A percentile compares a stretch with the other conserved stretches of the same genome.
These are phyloP conservation scores for Exophiala sideris DNA, from an alignment of 2,329 filamentous ascomycete genomes.

Conservation along the genomic window DNA sequence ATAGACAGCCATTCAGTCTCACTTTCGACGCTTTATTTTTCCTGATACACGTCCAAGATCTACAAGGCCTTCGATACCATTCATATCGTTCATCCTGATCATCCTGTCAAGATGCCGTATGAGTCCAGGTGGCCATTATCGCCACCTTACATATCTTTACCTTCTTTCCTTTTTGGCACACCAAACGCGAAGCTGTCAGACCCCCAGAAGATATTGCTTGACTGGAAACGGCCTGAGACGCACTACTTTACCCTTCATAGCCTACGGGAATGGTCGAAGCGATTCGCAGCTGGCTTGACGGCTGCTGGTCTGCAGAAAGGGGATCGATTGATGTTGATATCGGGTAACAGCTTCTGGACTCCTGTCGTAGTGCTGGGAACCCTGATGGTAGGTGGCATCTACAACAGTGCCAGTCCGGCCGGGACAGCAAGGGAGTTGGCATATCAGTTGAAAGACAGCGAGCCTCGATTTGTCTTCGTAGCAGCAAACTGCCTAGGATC, in stretches of 20 bases:
- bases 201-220: slow-evolving; percentile 37
- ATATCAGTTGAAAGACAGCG: slow-evolving; percentile 47
- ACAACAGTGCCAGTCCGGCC: slow-evolving; percentile 49
- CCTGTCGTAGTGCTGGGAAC: slow-evolving; percentile 49
- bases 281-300: slow-evolving; percentile 61
- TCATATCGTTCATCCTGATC: background rate
- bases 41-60: background rate
- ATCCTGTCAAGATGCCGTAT: slow-evolving; percentile 1
- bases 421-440: slow-evolving; percentile 47
- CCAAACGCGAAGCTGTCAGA: background rate
- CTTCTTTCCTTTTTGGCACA: slow-evolving; percentile 7
- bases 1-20: no score
- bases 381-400: slow-evolving; percentile 47
- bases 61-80: background rate
- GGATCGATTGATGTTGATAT: slow-evolving; percentile 66
- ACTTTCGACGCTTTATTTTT: no score
- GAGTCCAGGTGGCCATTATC: slow-evolving; percentile 1
- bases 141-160: slow-evolving; percentile 1
- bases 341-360: slow-evolving; percentile 66
- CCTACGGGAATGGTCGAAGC: slow-evolving; percentile 64
- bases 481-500: slow-evolving; percentile 57
- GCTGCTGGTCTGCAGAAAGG: slow-evolving; percentile 59
- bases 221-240: slow-evolving; percentile 59
- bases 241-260: slow-evolving; percentile 57
- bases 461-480: slow-evolving; percentile 61